phyloP scores from a whole-genome alignment of 2,329 filamentous ascomycete genomes.

The Pseudopithomyces maydicus region DNA sequence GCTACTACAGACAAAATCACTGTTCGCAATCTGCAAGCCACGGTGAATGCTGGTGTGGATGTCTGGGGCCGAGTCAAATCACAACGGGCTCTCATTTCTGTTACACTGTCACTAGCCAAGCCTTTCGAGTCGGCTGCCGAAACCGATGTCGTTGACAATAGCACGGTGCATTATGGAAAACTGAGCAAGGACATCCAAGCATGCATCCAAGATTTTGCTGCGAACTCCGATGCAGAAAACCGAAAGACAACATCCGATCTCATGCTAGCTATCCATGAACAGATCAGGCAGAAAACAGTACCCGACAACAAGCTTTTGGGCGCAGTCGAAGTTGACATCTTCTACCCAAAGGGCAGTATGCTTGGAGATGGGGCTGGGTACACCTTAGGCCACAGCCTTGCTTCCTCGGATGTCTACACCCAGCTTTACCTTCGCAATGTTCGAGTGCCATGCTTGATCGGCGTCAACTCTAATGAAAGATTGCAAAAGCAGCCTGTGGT shows the following conservation, averaged over 20 bases:
- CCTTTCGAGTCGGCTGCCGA: constrained; percentile 64
- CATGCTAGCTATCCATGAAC: too few relatives aligned
- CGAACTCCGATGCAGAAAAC: too few relatives aligned
- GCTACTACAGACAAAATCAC: constrained; percentile 54
- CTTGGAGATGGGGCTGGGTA: constrained; percentile 64
- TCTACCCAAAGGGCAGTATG: constrained; percentile 71
- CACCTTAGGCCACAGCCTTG: constrained; percentile 29
- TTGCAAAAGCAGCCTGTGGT: constrained; percentile 67
- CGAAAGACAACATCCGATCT: too few relatives aligned
- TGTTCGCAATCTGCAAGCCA: constrained; percentile 66
- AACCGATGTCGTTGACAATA: constrained; percentile 65
- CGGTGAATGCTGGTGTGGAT: constrained; percentile 63
- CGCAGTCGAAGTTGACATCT: constrained; percentile 59
- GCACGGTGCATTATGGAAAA: constrained; percentile 76
- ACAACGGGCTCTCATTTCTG: constrained; percentile 68
- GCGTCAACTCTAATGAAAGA: constrained; percentile 75
- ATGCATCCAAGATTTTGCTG: constrained; percentile 39
- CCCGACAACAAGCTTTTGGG: constrained; percentile 33
- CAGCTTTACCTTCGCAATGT: constrained; percentile 61
- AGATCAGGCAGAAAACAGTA: constrained; percentile 6
- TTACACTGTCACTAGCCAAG: constrained; percentile 60
- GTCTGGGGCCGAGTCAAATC: constrained; percentile 69
- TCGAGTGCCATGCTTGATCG: constrained; percentile 70
- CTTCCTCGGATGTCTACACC: constrained; percentile 18
- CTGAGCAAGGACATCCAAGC: constrained; percentile 69